These are phyloP conservation scores for Penicillium parvum DNA, from an alignment of 495 filamentous ascomycete species.

Conservation along the genomic window DNA sequence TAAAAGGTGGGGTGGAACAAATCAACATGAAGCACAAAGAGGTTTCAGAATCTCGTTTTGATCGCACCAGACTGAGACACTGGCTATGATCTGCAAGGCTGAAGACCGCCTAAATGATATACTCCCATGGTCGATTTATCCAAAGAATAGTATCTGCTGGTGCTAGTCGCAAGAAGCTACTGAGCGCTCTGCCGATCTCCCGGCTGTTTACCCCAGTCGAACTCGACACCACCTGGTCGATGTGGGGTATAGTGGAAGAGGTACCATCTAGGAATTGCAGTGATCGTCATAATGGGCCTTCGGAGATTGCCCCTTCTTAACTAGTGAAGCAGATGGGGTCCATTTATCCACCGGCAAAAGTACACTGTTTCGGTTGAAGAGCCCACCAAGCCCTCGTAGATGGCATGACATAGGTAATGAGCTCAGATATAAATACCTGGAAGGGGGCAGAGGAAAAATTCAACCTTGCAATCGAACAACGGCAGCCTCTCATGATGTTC, in stretches of 20 bases:
- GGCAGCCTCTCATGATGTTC: background rate
- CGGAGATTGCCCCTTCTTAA: background rate
- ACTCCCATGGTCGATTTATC: too few species aligned
- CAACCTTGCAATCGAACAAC: background rate
- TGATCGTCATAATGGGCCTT: background rate
- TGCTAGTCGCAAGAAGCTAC: too few species aligned
- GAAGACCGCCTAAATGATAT: too few species aligned
- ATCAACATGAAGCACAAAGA: too few species aligned
- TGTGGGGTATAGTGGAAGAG: background rate
- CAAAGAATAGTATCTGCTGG: too few species aligned
- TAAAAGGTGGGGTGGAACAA: too few species aligned
- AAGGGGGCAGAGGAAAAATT: too few species aligned
- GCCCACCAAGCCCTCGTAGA: background rate
- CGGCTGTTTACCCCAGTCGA: background rate
- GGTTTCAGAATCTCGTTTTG: too few species aligned
- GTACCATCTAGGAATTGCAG: background rate
- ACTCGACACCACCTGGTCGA: background rate
- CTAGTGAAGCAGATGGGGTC: background rate
- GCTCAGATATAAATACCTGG: background rate
- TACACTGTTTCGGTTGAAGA: background rate
- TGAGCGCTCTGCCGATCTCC: background rate
- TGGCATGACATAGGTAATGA: background rate
- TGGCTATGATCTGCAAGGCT: too few species aligned
- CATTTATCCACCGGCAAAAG: background rate
- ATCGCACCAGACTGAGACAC: too few species aligned